Percentiles rank a stretch among this genome's conserved stretches.
phyloP scores from a whole-genome alignment of 768 basidiomycete genomes.

The Cystoderma amianthinum region DNA sequence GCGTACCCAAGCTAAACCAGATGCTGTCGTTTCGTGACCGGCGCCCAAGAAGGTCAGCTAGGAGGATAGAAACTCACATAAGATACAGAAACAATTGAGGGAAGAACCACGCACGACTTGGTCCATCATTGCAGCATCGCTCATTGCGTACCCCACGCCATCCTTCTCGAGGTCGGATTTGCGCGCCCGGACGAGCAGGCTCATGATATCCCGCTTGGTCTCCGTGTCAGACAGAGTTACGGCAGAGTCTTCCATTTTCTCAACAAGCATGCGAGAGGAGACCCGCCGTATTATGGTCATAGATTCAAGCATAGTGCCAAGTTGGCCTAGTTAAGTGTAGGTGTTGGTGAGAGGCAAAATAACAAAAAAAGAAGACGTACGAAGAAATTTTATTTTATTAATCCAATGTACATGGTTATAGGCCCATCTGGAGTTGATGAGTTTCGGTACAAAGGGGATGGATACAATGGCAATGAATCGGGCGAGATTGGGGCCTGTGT shows the following conservation, averaged over 20 bases:
- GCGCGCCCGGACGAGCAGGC: conserved; percentile 26
- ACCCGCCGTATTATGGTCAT: conserved; percentile 25
- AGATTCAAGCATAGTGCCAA: conserved; percentile 16
- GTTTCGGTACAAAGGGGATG: conserved; percentile 17
- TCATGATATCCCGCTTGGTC: conserved; percentile 34
- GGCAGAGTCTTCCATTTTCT: conserved; percentile 20
- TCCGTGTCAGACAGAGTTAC: conserved; percentile 16
- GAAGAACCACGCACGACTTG: conserved; percentile 20
- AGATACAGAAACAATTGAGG: background rate
- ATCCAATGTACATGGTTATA: conserved; percentile 18
- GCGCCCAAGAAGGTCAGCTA: conserved; percentile 43
- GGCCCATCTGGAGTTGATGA: conserved; percentile 18
- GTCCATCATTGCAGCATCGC: conserved; percentile 29
- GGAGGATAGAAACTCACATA: background rate
- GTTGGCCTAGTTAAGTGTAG: conserved; percentile 1
- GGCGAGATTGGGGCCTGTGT: conserved; percentile 20
- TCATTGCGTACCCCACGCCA: conserved; percentile 21
- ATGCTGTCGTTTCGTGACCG: conserved; percentile 39
- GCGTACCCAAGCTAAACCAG: conserved; percentile 40
- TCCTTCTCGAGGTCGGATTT: conserved; percentile 18
- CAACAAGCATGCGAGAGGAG: conserved; percentile 23
- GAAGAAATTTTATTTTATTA: conserved; percentile 5
- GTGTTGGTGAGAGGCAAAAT: conserved; percentile 1
- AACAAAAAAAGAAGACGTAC: too few species aligned
- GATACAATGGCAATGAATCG: conserved; percentile 17